Evolutionary conservation across 163 green algal species (phyloP).

Genomic region (Scenedesmus sp.): DNA sequence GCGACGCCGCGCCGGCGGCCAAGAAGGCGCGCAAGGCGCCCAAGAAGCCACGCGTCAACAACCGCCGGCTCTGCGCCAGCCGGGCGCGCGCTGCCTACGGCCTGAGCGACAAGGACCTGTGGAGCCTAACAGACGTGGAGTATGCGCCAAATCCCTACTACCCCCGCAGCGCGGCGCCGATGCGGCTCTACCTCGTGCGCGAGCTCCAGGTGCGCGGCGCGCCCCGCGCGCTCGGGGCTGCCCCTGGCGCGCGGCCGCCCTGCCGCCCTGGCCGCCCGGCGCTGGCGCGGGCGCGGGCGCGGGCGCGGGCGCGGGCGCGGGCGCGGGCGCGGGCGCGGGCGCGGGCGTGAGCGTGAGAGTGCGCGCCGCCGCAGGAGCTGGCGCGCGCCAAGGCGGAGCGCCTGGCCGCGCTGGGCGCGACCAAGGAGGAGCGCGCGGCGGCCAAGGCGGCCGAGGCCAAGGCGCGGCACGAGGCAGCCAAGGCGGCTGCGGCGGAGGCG

Average conservation of each 20-base stretch:
- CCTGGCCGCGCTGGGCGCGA: not conserved
- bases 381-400: not conserved
- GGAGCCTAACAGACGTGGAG: slow-evolving; percentile 12
- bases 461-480: not conserved
- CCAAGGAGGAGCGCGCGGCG: slow-evolving; percentile 12
- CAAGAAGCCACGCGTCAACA: no score
- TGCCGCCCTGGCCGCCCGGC: not conserved
- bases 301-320: no score
- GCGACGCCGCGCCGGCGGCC: no score
- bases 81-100: no score
- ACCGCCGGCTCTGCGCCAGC: no score
- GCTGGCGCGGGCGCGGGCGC: not conserved
- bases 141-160: slow-evolving; percentile 19
- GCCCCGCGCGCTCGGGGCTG: not conserved
- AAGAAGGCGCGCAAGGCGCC: no score
- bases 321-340: no score
- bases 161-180: not conserved
- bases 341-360: no score
- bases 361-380: not conserved
- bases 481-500: not conserved
- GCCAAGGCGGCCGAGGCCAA: not conserved
- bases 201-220: slow-evolving; percentile 21
- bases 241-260: not conserved
- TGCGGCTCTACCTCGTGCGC: slow-evolving; percentile 30
- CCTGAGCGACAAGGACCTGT: slow-evolving; percentile 17